Conservation (phyloP, 2,329 filamentous ascomycete species). For the Aspergillus sp. region DNA sequence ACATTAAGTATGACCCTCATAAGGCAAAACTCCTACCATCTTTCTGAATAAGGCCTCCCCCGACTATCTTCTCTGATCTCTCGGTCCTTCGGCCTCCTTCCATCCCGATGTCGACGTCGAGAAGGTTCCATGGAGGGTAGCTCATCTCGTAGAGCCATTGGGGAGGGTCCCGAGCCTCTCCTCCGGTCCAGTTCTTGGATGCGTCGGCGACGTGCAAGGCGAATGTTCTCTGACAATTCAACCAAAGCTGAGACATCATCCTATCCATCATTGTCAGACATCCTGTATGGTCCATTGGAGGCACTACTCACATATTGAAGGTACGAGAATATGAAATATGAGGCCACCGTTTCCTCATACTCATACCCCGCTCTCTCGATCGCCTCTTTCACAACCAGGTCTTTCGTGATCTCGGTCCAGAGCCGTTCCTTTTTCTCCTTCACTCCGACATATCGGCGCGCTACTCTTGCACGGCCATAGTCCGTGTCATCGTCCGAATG, state of each 20-base stretch:
- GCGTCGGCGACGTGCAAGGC: slow-evolving; percentile 59
- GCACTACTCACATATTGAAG: slow-evolving; percentile 73
- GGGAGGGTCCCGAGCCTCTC: slow-evolving; percentile 14
- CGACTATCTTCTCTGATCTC: slow-evolving; percentile 24
- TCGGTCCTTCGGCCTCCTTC: slow-evolving; percentile 24
- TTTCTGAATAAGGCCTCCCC: slow-evolving; percentile 11
- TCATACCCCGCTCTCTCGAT: slow-evolving; percentile 82
- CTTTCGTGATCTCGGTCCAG: slow-evolving; percentile 98
- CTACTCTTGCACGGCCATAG: slow-evolving; percentile 41
- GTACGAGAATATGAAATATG: slow-evolving; percentile 92
- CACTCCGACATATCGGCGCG: slow-evolving; percentile 43
- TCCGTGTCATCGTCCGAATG: slow-evolving; percentile 54
- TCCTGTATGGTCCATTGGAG: not conserved
- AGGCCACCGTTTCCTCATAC: slow-evolving; percentile 84
- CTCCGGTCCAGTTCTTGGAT: slow-evolving; percentile 57
- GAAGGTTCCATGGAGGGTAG: slow-evolving; percentile 12
- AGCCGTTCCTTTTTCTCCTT: slow-evolving; percentile 58
- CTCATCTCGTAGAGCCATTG: not conserved
- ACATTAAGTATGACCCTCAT: no score
- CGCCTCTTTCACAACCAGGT: slow-evolving; percentile 81
- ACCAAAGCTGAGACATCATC: slow-evolving; percentile 85
- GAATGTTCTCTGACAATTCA: slow-evolving; percentile 78
- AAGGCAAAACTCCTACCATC: slow-evolving; percentile 18
- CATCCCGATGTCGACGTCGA: slow-evolving; percentile 17
- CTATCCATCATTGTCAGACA: slow-evolving; percentile 45